phyloP scores from a whole-genome alignment of 208 protist genomes.

The Wallacemonas collosoma region DNA sequence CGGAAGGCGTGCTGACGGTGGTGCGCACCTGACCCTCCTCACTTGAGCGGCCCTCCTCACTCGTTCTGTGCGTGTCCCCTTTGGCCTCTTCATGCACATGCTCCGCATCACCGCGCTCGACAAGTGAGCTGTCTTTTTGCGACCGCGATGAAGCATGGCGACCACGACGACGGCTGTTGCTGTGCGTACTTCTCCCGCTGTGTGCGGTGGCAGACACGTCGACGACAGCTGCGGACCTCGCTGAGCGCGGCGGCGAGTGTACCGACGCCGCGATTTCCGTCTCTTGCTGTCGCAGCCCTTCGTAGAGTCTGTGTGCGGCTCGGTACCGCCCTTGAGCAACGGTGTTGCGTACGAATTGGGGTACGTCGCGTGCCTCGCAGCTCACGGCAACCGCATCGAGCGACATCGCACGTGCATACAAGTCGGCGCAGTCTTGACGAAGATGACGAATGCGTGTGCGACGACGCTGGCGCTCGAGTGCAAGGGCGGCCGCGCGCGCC shows the following conservation, averaged over 20 bases:
- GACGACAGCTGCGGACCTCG: too few relatives aligned
- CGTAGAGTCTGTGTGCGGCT: conserved; percentile 2
- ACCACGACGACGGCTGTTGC: background rate
- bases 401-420: background rate
- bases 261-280: background rate
- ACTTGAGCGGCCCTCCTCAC: background rate
- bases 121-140: background rate
- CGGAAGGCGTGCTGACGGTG: background rate
- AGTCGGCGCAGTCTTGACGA: background rate
- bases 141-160: background rate
- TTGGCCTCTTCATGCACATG: background rate
- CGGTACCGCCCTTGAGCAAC: conserved; percentile 6
- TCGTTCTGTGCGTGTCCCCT: too few relatives aligned
- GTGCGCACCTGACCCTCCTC: background rate
- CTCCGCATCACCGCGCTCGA: background rate
- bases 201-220: background rate
- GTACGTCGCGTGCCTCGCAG: background rate
- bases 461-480: background rate
- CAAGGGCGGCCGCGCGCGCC: background rate
- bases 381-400: background rate
- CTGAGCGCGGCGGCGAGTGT: background rate
- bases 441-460: conserved; percentile 1
- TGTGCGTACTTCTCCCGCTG: background rate
- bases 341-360: background rate
- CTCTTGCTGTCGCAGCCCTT: background rate